These are phyloP conservation scores for Pestalotiopsis sp. DNA, from an alignment of 2,329 filamentous ascomycete species.

Conservation along the genomic window DNA sequence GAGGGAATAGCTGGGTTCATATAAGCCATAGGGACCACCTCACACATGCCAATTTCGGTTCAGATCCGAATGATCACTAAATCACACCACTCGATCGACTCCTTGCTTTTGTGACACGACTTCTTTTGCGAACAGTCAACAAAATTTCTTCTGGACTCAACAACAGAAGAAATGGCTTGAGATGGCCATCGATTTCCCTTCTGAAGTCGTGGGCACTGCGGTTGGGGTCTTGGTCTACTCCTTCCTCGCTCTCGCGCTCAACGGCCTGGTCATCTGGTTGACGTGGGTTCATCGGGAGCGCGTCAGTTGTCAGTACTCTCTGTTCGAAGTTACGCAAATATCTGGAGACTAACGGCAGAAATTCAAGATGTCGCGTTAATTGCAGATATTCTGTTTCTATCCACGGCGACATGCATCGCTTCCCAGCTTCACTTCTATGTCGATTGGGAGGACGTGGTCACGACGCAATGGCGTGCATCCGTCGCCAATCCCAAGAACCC, in stretches of 20 bases:
- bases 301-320: conserved; percentile 17
- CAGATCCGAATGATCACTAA: neutral
- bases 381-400: conserved; percentile 17
- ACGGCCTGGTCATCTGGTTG: conserved; percentile 19
- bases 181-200: conserved; percentile 16
- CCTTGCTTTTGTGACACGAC: neutral
- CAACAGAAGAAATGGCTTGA: neutral
- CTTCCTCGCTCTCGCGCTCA: conserved; percentile 12
- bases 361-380: conserved; percentile 20
- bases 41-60: neutral
- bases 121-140: neutral
- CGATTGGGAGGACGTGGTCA: conserved; percentile 15
- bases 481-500: conserved; percentile 14
- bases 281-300: conserved; percentile 21
- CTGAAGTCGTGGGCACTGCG: conserved; percentile 16
- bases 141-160: neutral
- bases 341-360: neutral
- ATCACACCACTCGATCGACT: neutral
- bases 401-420: conserved; percentile 16
- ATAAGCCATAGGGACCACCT: neutral
- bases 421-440: conserved; percentile 19
- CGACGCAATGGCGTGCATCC: conserved; percentile 17
- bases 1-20: neutral
- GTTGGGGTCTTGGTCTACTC: conserved; percentile 19
- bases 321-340: neutral